A percentile compares a stretch with the other conserved stretches of the same genome.
Evolutionary conservation across 1,284 basidiomycete species (phyloP).

Genomic region (Tilletia caries): DNA sequence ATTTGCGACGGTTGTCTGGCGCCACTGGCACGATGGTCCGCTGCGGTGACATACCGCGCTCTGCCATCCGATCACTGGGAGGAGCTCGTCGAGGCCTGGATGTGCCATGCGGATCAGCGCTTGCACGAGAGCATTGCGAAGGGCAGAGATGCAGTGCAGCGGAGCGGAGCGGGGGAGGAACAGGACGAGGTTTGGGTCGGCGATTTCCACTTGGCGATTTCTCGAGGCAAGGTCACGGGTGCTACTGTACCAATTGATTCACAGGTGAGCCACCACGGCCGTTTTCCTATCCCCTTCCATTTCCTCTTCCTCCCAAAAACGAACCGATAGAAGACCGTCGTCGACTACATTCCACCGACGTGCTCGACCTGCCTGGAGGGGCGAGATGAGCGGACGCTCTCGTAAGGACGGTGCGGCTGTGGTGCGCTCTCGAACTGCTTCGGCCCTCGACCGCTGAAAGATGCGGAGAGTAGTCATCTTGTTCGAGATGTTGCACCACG

Average conservation of each 20-base stretch:
- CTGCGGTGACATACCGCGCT: constrained; percentile 64
- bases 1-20: constrained; percentile 19
- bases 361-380: neutral
- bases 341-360: constrained; percentile 3
- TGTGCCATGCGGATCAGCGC: constrained; percentile 86
- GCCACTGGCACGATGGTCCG: neutral
- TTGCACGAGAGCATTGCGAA: constrained; percentile 30
- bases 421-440: neutral
- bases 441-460: neutral
- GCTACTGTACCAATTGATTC: neutral
- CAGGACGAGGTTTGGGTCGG: constrained; percentile 13
- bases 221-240: neutral
- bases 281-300: neutral
- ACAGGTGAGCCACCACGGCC: constrained; percentile 1
- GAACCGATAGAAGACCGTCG: constrained; percentile 13
- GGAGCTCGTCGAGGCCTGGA: constrained; percentile 93
- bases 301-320: neutral
- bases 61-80: constrained; percentile 94
- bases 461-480: neutral
- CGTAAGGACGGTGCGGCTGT: constrained; percentile 7
- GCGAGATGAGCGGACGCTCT: neutral
- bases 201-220: constrained; percentile 6
- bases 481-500: neutral
- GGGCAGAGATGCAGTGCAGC: constrained; percentile 20
- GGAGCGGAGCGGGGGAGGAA: neutral